Conservation (phyloP, 768 basidiomycete species). For the Harrya chromipes region DNA sequence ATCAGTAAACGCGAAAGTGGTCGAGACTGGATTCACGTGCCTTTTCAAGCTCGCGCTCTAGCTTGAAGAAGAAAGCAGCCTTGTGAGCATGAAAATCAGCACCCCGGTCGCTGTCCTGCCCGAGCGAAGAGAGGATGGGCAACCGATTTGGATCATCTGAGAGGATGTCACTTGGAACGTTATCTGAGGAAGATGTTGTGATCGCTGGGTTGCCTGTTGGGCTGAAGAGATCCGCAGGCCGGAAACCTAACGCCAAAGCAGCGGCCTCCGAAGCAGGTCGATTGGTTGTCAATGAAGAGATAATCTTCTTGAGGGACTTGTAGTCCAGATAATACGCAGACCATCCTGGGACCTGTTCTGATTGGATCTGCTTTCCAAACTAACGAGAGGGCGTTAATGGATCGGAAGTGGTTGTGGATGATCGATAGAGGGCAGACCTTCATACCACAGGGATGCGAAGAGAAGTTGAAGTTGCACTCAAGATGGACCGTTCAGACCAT, state of each 20-base stretch:
- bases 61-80: slow-evolving; percentile 98
- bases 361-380: slow-evolving; percentile 98
- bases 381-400: slow-evolving; percentile 31
- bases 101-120: slow-evolving; percentile 69
- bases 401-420: background rate
- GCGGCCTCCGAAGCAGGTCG: slow-evolving; percentile 90
- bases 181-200: slow-evolving; percentile 21
- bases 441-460: slow-evolving; percentile 24
- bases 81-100: slow-evolving; percentile 92
- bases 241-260: slow-evolving; percentile 76
- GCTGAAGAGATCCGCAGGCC: slow-evolving; percentile 55
- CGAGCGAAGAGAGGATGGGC: slow-evolving; percentile 57
- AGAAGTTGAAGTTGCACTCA: slow-evolving; percentile 9
- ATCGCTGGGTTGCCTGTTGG: slow-evolving; percentile 33
- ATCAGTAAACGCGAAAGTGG: slow-evolving; percentile 4
- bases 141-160: slow-evolving; percentile 46
- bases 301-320: slow-evolving; percentile 98
- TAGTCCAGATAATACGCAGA: slow-evolving; percentile 94
- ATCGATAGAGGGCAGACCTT: slow-evolving; percentile 23
- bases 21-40: slow-evolving; percentile 38
- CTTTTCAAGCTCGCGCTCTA: slow-evolving; percentile 97
- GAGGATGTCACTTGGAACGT: slow-evolving; percentile 14
- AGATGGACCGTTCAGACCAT: slow-evolving; percentile 25
- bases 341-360: slow-evolving; percentile 97
- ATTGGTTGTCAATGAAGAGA: slow-evolving; percentile 89